phyloP scores from a whole-genome alignment of 2,329 filamentous ascomycete genomes.

The Furcasterigmium furcatum region DNA sequence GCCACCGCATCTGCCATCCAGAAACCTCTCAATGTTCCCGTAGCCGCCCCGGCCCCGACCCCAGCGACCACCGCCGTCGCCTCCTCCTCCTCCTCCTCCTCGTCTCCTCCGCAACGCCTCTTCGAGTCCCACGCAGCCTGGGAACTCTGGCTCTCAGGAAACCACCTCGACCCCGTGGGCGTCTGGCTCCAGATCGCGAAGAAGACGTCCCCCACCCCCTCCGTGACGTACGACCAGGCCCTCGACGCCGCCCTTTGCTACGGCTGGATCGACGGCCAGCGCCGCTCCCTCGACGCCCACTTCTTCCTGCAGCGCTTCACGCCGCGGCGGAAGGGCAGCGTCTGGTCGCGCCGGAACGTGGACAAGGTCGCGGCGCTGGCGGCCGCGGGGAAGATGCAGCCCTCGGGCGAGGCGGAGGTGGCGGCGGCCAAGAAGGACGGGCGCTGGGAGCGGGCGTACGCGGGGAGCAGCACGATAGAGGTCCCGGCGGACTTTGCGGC shows the following conservation, averaged over 20 bases:
- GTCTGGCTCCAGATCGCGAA: slow-evolving; percentile 48
- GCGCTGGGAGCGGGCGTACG: slow-evolving; percentile 56
- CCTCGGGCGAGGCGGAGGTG: slow-evolving; percentile 44
- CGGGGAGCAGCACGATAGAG: slow-evolving; percentile 39
- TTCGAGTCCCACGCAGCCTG: slow-evolving; percentile 25
- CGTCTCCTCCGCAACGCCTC: slow-evolving; percentile 14
- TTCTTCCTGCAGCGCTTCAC: slow-evolving; percentile 56
- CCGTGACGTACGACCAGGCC: slow-evolving; percentile 46
- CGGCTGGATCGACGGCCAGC: slow-evolving; percentile 62
- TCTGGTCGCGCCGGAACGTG: slow-evolving; percentile 61
- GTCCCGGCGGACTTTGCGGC: slow-evolving; percentile 46
- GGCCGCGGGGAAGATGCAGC: slow-evolving; percentile 43
- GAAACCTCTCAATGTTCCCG: background rate
- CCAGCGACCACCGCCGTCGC: too few relatives aligned
- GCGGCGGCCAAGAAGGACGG: slow-evolving; percentile 55
- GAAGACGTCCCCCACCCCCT: slow-evolving; percentile 36
- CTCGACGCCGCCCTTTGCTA: slow-evolving; percentile 56
- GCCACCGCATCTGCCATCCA: background rate
- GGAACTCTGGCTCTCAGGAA: slow-evolving; percentile 33
- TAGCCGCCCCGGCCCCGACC: background rate
- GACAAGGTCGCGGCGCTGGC: slow-evolving; percentile 42
- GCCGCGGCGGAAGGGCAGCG: slow-evolving; percentile 48
- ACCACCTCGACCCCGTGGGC: slow-evolving; percentile 27
- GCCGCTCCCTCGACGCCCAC: slow-evolving; percentile 34
- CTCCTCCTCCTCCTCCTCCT: background rate